Evolutionary conservation across 176 grass and related monocot genomes (phyloP), one percentile per base, ranked within the genome.

Genomic region (Oryza meridionalis): DNA sequence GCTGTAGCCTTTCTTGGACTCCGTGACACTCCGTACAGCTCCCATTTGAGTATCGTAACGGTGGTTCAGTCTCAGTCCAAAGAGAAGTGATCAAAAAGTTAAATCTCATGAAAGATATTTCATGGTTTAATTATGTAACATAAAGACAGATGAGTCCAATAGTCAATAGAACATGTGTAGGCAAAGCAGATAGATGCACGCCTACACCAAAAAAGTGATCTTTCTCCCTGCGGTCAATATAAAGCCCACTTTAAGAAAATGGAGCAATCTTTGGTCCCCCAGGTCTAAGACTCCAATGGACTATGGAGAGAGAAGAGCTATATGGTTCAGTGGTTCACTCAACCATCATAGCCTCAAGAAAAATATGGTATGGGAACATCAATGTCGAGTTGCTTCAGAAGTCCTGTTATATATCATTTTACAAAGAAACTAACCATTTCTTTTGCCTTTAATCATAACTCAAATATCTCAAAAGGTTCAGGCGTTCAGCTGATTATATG

Each of bases 51-150:
- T 90, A 87, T 69, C 29, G 25, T 37, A 70, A 84, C 17, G 10
- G 80, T 86, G 69, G 62, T 62, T 75, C 70, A 80, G 40, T 37
- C 64, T 67, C 70, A 44, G 75, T 75, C 50, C 85, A 85, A 72
- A 72, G 24, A 77, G 71, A 67, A 66, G 81, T 82, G 44, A 40
- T 82, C 49, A 80, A 61, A 80, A 80, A 79, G 75, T 32, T 33
- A 70, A 75, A 87, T 87, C 76, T 84, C 84, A 80, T 76, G 80
- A 71, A 76, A 84, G 63, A 65, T 83, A 87, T 87, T 69, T 43
- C 80, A 79, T 35, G 43, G 62, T 80, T 86, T 80, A 84, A 76
- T 42, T 76, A 32, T 61, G 40, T 42, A 53, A 47, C 71, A 87
- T 69, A 76, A 77, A 49, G 80, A 51, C 83, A 70, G 73, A 90